Evolutionary conservation across 2,329 filamentous ascomycete species (phyloP), one percentile per base, ranked within the genome.

Genomic region (Magnaporthiopsis incrustans): DNA sequence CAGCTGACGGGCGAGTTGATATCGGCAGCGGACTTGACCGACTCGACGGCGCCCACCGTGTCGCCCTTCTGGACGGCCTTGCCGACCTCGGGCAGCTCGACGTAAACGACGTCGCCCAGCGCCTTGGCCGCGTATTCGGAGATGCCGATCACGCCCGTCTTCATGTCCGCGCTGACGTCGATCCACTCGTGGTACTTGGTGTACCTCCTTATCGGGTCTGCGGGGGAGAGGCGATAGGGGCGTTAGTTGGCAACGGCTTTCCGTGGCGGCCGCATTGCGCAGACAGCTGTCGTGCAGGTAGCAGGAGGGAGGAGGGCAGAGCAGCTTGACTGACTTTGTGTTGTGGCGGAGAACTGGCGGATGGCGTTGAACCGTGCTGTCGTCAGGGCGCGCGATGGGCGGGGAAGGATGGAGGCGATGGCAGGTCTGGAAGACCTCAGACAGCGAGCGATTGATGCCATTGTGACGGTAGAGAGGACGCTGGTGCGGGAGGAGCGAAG

Each of bases 171-270:
- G 64, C 88, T 89, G 66, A 97, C 81, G 78, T 97, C 92, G 75
- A 99, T 88, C 95, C 95, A 99, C 82, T 99, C 95, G 82, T 99
- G 95, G 75, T 97, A 94, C 76, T 93, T 89, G 69, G 95, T 97
- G 83, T 96, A 99, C 76, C 89, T 91, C 80, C 95, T 94, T 68
- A 85, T 80, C 64, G 82, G 79, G 72, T 78, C 88, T 90, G 67
- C 8, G 56, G 44, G 44, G 44, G 7, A n/a, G 44, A 22, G 57
- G 27, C 27, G 27, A 30, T 30, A 5, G 27, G 27, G 27, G 27
- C 27, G 27, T 30, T 30, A 30, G 27, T 30, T 30, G 27, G 27
- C 14, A 38, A n/a, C n/a, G n/a, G n/a, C n/a, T n/a, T n/a, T n/a
- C n/a, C n/a, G n/a, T n/a, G n/a, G n/a, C n/a, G n/a, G n/a, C n/a